Conservation (phyloP, 2,329 filamentous ascomycete species). For the Trichoderma sp. region DNA sequence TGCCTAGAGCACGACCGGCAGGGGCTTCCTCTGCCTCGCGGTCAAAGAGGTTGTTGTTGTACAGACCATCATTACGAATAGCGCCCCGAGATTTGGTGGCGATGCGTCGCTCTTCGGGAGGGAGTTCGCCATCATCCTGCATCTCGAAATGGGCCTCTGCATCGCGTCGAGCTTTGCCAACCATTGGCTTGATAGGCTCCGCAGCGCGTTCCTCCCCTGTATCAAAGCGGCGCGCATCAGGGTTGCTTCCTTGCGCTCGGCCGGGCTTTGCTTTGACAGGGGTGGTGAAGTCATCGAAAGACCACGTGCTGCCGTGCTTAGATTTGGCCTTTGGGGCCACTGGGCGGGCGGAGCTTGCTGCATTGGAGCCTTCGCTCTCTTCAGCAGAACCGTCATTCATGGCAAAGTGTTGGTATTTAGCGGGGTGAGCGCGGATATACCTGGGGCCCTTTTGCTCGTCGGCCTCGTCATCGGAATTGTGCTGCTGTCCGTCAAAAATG, state of each 20-base stretch:
- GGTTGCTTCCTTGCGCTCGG: slow-evolving; percentile 46
- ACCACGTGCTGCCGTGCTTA: slow-evolving; percentile 77
- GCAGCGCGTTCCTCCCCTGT: slow-evolving; percentile 52
- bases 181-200: slow-evolving; percentile 4
- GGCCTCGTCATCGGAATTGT: slow-evolving; percentile 43
- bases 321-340: slow-evolving; percentile 50
- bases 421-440: slow-evolving; percentile 66
- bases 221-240: slow-evolving; percentile 79
- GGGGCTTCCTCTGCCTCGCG: slow-evolving; percentile 51
- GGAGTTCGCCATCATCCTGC: slow-evolving; percentile 68
- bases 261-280: slow-evolving; percentile 72
- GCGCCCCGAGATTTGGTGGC: slow-evolving; percentile 53
- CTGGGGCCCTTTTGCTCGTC: slow-evolving; percentile 46
- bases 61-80: slow-evolving; percentile 68
- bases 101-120: slow-evolving; percentile 49
- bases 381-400: slow-evolving; percentile 66
- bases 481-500: slow-evolving; percentile 60
- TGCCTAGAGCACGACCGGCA: slow-evolving; percentile 55
- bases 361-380: slow-evolving; percentile 43
- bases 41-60: slow-evolving; percentile 74
- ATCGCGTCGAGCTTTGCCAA: slow-evolving; percentile 67
- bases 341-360: slow-evolving; percentile 43
- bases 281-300: slow-evolving; percentile 84
- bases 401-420: slow-evolving; percentile 84
- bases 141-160: slow-evolving; percentile 83